Base-by-base conservation (phyloP, 176 grass and related monocot genomes). In the Cymbopogon citratus region DNA sequence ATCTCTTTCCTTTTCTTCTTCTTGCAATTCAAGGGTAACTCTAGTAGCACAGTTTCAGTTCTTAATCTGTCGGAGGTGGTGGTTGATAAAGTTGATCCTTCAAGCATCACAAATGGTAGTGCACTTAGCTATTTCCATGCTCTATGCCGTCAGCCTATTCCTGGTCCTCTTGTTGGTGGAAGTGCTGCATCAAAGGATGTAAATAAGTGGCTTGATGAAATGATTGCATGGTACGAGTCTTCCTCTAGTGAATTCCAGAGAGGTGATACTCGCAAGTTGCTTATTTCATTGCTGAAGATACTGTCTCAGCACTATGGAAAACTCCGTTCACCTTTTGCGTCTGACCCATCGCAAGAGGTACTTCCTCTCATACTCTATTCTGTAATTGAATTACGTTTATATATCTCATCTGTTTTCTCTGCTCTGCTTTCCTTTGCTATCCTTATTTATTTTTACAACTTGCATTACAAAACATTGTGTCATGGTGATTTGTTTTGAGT, bases 131-230 rank as follows among this genome's bases (percentile, higher is more conserved):
- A 95, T 70, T 99, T 99, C 74, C 79, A 84, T 81, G 82, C 89
- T 63, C 86, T 99, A 62, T 95, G 80, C 38, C 89, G 48, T 60
- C 92, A 93, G 76, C 76, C 89, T 80, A 81, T 93, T 72, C 96
- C 93, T 70, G 96, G 96, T 52, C 96, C 96, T 63, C 96, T 99
- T 77, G 91, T 91, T 35, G 93, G 95, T 86, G 93, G 91, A 79
- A 95, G 46, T 83, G 92, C 85, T 84, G 85, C 87, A 86, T 74
- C 93, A 54, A 99, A 99, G 87, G 93, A 95, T 87, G 90, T 93
- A 44, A 93, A 93, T 71, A 99, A 93, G 86, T 99, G 96, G 93
- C 75, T 99, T 73, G 91, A 95, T 90, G 96, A 99, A 76, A 95
- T 91, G 85, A 91, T 91, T 44, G 12, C 52, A 63, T 83, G 74